phyloP scores from a whole-genome alignment of 176 grass and related monocot species.

The Phragmites australis region DNA sequence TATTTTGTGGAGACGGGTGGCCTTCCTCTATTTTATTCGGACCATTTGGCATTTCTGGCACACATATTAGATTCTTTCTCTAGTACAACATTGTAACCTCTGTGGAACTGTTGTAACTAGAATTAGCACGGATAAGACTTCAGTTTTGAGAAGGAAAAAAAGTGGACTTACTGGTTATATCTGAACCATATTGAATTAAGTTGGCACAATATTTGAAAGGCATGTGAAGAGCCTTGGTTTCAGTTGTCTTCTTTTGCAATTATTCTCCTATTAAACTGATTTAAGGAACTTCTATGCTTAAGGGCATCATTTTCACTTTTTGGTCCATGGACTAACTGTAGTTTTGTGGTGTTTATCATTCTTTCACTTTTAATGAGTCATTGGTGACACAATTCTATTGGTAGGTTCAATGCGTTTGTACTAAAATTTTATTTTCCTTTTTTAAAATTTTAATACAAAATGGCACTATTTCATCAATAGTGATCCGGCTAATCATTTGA shows the following conservation, averaged over 20 bases:
- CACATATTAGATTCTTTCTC: background rate
- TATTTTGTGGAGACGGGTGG: background rate
- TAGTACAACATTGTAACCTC: too few species aligned
- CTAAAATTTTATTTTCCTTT: background rate
- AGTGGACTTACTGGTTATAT: conserved; percentile 1
- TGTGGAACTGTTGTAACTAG: too few species aligned
- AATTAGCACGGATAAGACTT: background rate
- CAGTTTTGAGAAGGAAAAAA: background rate
- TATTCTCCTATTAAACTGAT: conserved; percentile 15
- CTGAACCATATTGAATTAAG: conserved; percentile 13
- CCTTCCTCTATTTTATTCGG: background rate
- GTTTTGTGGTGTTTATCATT: background rate
- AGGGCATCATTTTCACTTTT: conserved; percentile 14
- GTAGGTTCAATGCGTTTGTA: background rate
- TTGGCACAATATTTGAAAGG: background rate
- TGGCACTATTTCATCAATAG: conserved; percentile 2
- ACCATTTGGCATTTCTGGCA: conserved; percentile 19
- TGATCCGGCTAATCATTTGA: background rate
- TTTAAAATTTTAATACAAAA: background rate
- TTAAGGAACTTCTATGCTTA: background rate
- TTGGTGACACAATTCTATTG: background rate
- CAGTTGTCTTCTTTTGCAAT: background rate
- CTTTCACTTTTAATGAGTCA: background rate
- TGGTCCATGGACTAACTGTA: background rate
- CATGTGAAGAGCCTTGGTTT: background rate